Evolutionary conservation across 805 yeast genomes (phyloP).

Genomic region (Sugiyamaella smithiae): DNA sequence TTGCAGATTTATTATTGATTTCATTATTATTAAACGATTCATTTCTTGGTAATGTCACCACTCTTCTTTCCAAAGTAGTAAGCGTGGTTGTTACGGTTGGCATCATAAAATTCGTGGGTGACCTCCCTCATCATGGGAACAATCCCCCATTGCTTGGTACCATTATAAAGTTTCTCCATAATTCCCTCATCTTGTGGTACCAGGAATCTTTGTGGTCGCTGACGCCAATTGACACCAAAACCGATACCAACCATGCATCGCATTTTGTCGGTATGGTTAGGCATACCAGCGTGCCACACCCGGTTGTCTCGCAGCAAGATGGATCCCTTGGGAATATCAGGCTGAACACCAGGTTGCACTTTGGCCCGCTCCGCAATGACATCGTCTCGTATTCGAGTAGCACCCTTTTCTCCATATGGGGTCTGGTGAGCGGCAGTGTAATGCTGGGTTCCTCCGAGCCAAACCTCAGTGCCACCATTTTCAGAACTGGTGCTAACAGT

Average conservation of each 20-base stretch:
- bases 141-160: constrained; percentile 9
- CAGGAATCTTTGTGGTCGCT: constrained; percentile 6
- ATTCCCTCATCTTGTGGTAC: constrained; percentile 11
- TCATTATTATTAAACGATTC: too few species aligned
- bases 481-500: constrained; percentile 1
- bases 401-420: constrained; percentile 7
- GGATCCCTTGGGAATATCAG: constrained; percentile 5
- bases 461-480: constrained; percentile 9
- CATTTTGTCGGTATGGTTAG: constrained; percentile 4
- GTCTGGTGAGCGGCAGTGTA: constrained; percentile 12
- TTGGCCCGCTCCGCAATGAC: constrained; percentile 11
- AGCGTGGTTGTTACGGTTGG: constrained; percentile 11
- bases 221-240: constrained; percentile 9
- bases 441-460: constrained; percentile 10
- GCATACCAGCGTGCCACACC: constrained; percentile 14
- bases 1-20: too few species aligned
- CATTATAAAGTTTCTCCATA: constrained; percentile 9
- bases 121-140: constrained; percentile 12
- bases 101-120: constrained; percentile 8
- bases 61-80: constrained; percentile 41
- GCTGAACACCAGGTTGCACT: constrained; percentile 11
- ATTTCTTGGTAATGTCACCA: constrained; percentile 54
- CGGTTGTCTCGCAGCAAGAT: constrained; percentile 11
- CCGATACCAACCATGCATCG: constrained; percentile 14
- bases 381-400: constrained; percentile 9